Conservation (phyloP, 305 asterid species). For the Fraxinus nigra region DNA sequence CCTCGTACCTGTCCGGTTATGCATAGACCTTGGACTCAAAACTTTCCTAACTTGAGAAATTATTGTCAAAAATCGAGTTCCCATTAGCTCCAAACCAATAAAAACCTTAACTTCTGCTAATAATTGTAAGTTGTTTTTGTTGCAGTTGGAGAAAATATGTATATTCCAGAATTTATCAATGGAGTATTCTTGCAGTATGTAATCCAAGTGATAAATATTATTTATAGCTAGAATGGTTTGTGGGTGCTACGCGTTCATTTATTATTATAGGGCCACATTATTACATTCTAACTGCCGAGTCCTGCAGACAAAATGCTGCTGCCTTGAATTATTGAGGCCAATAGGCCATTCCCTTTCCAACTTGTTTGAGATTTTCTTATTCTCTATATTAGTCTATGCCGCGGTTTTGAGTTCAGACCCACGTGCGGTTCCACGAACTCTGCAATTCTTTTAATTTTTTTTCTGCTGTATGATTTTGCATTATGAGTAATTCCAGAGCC, state of each 20-base stretch:
- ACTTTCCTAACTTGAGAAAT: slow-evolving; percentile 7
- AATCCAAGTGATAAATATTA: not conserved
- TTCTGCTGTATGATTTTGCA: not conserved
- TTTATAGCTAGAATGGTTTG: not conserved
- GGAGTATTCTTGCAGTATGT: not conserved
- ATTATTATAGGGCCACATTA: not conserved
- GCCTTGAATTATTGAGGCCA: slow-evolving; percentile 7
- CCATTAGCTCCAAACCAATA: not conserved
- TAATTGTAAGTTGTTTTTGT: not conserved
- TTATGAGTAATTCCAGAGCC: too few species aligned
- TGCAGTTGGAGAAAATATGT: not conserved
- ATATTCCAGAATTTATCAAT: not conserved
- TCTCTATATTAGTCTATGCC: not conserved
- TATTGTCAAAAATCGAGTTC: not conserved
- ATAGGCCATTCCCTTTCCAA: not conserved
- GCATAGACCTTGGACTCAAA: not conserved
- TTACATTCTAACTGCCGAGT: not conserved
- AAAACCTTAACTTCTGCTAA: not conserved
- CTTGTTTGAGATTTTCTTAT: not conserved
- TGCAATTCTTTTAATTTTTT: not conserved
- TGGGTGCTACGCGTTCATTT: not conserved
- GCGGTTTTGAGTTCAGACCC: slow-evolving; percentile 2
- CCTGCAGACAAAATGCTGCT: not conserved
- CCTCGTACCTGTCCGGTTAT: not conserved
- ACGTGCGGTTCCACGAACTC: not conserved